A percentile compares a stretch with the other conserved stretches of the same genome.
These are phyloP conservation scores for Deinandra increscens DNA, from an alignment of 129 eudicot genomes.

Conservation along the genomic window DNA sequence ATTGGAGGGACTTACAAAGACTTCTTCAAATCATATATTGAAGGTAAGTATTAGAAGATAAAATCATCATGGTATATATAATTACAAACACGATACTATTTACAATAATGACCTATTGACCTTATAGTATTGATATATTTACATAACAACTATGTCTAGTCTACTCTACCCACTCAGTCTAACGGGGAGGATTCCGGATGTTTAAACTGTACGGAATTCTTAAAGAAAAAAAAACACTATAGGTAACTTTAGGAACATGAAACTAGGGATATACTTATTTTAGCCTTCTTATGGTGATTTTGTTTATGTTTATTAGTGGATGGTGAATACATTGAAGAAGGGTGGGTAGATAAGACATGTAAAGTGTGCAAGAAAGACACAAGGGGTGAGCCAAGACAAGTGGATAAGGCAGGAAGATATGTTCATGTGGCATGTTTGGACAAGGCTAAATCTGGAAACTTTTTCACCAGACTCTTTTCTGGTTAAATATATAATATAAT, in stretches of 20 bases:
- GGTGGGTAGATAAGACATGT: constrained; percentile 99
- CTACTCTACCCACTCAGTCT: too few species aligned
- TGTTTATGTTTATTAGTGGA: constrained; percentile 54
- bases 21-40: constrained; percentile 95
- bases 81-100: too few species aligned
- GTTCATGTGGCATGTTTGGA: constrained; percentile 80
- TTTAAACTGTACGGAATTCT: too few species aligned
- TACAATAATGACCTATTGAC: too few species aligned
- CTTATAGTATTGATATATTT: too few species aligned
- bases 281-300: not conserved
- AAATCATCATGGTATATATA: too few species aligned
- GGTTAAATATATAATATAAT: constrained; percentile 23
- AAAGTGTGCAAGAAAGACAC: constrained; percentile 96
- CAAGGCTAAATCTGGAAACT: constrained; percentile 66
- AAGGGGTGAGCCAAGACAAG: constrained; percentile 75
- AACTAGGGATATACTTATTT: not conserved
- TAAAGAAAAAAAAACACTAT: too few species aligned
- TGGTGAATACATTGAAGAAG: constrained; percentile 93
- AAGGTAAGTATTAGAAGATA: too few species aligned
- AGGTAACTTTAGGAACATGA: constrained; percentile 13
- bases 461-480: constrained; percentile 82
- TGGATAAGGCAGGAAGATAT: constrained; percentile 80
- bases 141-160: too few species aligned
- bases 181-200: too few species aligned
- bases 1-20: constrained; percentile 98